Evolutionary conservation across 1,139 yeast genomes (phyloP), one percentile per base, ranked within the genome.

Genomic region (Pichia sp.): DNA sequence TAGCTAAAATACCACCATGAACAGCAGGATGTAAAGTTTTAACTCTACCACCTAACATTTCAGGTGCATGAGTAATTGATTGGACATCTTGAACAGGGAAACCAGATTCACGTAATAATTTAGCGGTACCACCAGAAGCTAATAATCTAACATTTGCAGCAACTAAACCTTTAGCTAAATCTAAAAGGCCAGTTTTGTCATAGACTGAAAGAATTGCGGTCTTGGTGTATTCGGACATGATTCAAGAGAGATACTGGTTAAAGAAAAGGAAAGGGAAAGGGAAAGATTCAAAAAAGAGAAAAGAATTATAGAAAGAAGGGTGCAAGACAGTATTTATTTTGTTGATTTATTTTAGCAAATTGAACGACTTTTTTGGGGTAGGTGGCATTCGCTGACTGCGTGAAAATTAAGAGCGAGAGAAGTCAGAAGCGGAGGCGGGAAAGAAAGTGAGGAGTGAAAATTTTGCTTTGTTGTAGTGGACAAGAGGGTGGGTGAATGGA

Each of bases 1-100:
- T 80, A 42, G 98, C 97, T 55, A 91, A 76, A 57, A 91, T 91
- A 71, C 97, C 98, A 54, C 95, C 98, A 64, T 91, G 98, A 47
- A 91, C 96, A 35, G 97, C 97, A 32, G 98, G 98, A 64, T 91
- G 98, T 58, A 91, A 74, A 46, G 98, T 91, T 73, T 91, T 91
- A 57, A 91, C 98, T 69, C 98, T 78, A 49, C 98, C 98, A 46
- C 96, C 95, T 55, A 91, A 75, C 96, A 91, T 91, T 68, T 91
- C 98, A 41, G 98, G 98, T 28, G 97, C 97, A 61, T 88, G 95
- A 38, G 98, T 91, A 62, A 91, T 87, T 47, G 93, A 66, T 39
- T 94, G 81, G 42, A 91, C 96, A 61, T 91, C 98, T 53, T 88
- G 95, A 23, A 91, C 97, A 38, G 95, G 93, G 78, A 91, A 91